Conservation (phyloP, 2,329 filamentous ascomycete species). For the Boeremia exigua region DNA sequence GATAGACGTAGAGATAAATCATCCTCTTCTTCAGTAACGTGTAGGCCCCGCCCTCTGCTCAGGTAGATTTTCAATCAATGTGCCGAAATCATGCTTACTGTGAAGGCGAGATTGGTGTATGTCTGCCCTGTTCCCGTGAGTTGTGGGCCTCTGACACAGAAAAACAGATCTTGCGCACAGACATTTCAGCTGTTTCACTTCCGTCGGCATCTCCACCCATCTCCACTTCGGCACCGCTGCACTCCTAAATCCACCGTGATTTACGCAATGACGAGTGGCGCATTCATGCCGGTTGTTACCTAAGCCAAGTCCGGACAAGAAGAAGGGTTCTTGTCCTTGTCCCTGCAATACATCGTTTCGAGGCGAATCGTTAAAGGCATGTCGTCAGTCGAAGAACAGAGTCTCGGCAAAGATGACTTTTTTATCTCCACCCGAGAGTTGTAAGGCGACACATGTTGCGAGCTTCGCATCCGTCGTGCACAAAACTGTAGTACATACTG, state of each 20-base stretch:
- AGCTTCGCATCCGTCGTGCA: not conserved
- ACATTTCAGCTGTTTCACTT: slow-evolving; percentile 6
- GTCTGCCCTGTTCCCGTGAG: no score
- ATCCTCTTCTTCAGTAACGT: no score
- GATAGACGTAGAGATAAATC: no score
- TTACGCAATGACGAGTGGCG: not conserved
- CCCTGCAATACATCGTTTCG: not conserved
- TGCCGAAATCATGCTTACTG: no score
- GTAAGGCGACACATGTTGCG: no score
- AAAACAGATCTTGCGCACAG: not conserved
- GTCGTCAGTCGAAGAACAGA: not conserved
- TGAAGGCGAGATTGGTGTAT: no score
- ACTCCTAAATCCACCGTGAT: slow-evolving; percentile 5
- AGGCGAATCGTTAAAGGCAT: not conserved
- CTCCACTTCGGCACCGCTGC: slow-evolving; percentile 10
- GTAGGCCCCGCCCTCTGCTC: no score
- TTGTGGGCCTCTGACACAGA: not conserved
- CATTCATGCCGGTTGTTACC: not conserved
- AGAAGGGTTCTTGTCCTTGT: not conserved
- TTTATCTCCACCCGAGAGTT: not conserved
- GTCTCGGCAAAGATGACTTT: slow-evolving; percentile 2
- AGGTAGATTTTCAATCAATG: no score
- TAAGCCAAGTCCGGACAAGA: slow-evolving; percentile 3
- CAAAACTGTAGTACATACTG: not conserved
- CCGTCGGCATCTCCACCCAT: slow-evolving; percentile 7